Conservation (phyloP, 2,329 filamentous ascomycete genomes). For the Curvularia sp. region DNA sequence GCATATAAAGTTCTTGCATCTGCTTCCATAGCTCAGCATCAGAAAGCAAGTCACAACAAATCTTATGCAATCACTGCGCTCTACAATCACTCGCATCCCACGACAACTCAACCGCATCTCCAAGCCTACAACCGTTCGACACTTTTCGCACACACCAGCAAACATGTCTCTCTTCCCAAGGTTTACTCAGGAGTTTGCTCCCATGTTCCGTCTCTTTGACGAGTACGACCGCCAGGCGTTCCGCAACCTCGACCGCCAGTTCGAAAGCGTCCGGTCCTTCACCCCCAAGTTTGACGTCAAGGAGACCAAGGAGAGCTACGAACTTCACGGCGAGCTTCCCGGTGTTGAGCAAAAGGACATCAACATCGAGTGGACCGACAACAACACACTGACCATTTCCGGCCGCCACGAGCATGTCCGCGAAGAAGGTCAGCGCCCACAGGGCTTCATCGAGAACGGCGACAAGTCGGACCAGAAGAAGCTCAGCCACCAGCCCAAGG, state of each 20-base stretch:
- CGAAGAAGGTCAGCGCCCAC: constrained; percentile 62
- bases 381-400: constrained; percentile 73
- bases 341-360: constrained; percentile 77
- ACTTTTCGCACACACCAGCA: constrained; percentile 33
- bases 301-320: constrained; percentile 72
- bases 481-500: constrained; percentile 60
- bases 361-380: constrained; percentile 79
- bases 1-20: constrained; percentile 40
- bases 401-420: constrained; percentile 72
- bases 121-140: constrained; percentile 36
- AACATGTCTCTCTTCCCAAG: constrained; percentile 54
- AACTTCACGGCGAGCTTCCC: constrained; percentile 81
- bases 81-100: constrained; percentile 43
- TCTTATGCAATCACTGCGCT: constrained; percentile 50
- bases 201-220: constrained; percentile 58
- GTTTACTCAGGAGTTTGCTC: constrained; percentile 52
- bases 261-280: constrained; percentile 62
- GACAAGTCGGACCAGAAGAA: constrained; percentile 29
- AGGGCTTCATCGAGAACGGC: constrained; percentile 57
- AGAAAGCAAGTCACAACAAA: constrained; percentile 39
- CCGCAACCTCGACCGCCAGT: constrained; percentile 35
- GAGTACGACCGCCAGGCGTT: constrained; percentile 54
- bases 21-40: constrained; percentile 27
- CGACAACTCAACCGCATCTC: constrained; percentile 40
- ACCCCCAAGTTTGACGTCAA: constrained; percentile 80